These are phyloP conservation scores for Boletellus ananas DNA, from an alignment of 768 basidiomycete species.

Conservation along the genomic window DNA sequence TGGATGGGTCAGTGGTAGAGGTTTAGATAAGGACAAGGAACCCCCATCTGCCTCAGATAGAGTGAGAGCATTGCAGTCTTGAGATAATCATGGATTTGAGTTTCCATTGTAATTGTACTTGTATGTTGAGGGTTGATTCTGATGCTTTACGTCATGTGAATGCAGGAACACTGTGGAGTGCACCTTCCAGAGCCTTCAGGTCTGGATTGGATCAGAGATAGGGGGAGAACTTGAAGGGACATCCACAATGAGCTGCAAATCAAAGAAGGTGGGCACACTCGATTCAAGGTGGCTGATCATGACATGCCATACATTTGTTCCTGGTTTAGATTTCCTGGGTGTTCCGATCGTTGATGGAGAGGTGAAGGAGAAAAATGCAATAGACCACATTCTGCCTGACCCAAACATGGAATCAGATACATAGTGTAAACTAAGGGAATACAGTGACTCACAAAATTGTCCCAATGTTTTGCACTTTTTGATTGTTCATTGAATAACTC, in stretches of 20 bases:
- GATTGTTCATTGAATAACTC: too few species aligned
- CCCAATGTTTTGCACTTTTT: too few species aligned
- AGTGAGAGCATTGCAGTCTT: neutral
- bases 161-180: neutral
- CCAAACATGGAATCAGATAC: neutral
- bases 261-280: conserved; percentile 19
- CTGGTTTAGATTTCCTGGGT: conserved; percentile 8
- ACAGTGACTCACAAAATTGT: too few species aligned
- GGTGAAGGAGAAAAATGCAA: conserved; percentile 19
- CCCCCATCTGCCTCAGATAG: neutral
- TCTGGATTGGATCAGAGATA: neutral
- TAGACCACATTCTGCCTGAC: conserved; percentile 24
- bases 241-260: conserved; percentile 11
- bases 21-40: neutral
- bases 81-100: neutral
- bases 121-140: neutral
- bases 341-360: neutral
- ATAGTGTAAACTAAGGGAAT: neutral
- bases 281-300: conserved; percentile 35
- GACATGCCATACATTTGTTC: conserved; percentile 36
- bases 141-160: neutral
- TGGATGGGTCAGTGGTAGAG: conserved; percentile 5
- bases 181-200: neutral
- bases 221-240: neutral
- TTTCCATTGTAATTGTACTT: neutral